Base-by-base conservation (phyloP, 2,329 filamentous ascomycete species). In the Botrytis paeoniae region DNA sequence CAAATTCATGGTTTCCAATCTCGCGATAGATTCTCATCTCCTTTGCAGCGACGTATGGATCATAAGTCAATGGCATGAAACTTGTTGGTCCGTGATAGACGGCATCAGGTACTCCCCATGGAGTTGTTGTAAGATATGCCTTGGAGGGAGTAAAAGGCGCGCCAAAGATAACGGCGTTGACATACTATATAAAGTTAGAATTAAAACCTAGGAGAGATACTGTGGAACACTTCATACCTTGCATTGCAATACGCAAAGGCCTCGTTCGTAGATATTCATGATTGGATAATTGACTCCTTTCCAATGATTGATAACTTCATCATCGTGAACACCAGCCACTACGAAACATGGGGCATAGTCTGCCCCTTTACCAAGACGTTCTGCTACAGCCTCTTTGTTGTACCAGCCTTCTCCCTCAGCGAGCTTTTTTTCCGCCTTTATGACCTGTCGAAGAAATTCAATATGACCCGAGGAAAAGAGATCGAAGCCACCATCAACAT, bases 261-360 rank as follows among this genome's bases (percentile, higher is more conserved):
- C 95, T 60, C 96, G 92, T 85, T 99, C 96, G 79, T 95, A 97
- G 73, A 97, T 95, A 85, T 98, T 99, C 96, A 99, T 99, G 84
- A 99, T 98, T 39, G 96, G 96, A 81, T 98, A 99, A 84, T 99
- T 99, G 79, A 98, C 88, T 51, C 96, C 95, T 84, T 98, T 98
- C 92, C 94, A 97, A 79, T 92, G 86, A 83, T 99, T 99, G 82
- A 99, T 97, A 74, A 97, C 94, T 76, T 92, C 90, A 81, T 99
- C 96, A 79, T 97, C 93, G 83, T 99, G 96, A 37, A 99, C 91
- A 66, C 96, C 96, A 3, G 94, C 95, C 61, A 98, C 89, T n/a
- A 99, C 88, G 81, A 93, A 98, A 10, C 91, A 92, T 0, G 94
- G 94, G 0, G 89, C 86, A 79, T 97, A 97, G 82, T 97, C 93